Evolutionary conservation across 345 rosid genomes (phyloP).

Genomic region (Gossypium herbaceum): DNA sequence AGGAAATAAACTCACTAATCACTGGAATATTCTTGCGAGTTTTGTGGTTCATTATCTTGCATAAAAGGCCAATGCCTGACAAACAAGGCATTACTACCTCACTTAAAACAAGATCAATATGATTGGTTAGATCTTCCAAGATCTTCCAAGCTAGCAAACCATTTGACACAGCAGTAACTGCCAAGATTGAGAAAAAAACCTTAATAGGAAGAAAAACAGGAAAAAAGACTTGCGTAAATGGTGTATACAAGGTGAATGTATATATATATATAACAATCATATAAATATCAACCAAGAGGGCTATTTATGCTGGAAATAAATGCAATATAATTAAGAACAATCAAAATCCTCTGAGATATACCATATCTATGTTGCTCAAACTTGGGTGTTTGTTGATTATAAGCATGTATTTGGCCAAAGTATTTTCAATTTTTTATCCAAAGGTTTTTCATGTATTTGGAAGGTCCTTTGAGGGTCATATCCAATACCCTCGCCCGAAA

Average conservation of each 20-base stretch:
- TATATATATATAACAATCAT: neutral
- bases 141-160: slow-evolving; percentile 63
- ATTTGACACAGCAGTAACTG: slow-evolving; percentile 48
- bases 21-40: slow-evolving; percentile 48
- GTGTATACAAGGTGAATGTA: neutral
- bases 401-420: no score
- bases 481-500: no score
- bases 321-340: neutral
- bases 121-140: slow-evolving; percentile 44
- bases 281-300: neutral
- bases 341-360: neutral
- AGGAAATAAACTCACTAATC: slow-evolving; percentile 41
- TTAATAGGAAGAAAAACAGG: neutral
- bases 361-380: no score
- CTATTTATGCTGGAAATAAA: neutral
- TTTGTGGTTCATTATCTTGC: slow-evolving; percentile 57
- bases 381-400: no score
- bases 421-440: no score
- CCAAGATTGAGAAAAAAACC: neutral
- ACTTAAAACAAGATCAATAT: slow-evolving; percentile 51
- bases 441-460: no score
- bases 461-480: no score
- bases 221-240: neutral
- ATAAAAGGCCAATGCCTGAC: slow-evolving; percentile 54
- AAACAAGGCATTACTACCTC: slow-evolving; percentile 53